Evolutionary conservation across 306 rosid species (phyloP), one percentile per base, ranked within the genome.

Genomic region (Cucurbita pepo): DNA sequence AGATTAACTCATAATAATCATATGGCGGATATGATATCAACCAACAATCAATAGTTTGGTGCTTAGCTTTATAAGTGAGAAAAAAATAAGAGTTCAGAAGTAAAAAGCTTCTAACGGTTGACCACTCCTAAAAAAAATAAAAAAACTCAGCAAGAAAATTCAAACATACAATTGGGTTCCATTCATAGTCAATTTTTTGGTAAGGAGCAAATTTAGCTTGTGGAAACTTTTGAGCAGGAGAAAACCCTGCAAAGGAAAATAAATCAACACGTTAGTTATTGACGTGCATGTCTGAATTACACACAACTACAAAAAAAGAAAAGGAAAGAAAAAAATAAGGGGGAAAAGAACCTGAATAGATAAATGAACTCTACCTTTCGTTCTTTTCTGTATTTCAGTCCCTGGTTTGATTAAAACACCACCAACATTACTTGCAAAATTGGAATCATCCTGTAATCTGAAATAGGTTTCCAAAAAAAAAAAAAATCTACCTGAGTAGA

Each of bases 181-280:
- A 92, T 66, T 88, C 84, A 51, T 90, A 83, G 86, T 84, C 78
- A 74, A 66, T 77, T 75, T 79, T 82, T 71, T 65, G 74, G 79
- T 92, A 90, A 75, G 93, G 89, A 77, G 96, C 79, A 71, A 87
- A 92, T 76, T 84, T 83, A 74, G 83, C 88, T 82, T 81, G 98
- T 13, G 98, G 98, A 82, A 90, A 92, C 88, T 85, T 92, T 30
- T 52, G 77, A 62, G 88, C 91, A 0, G 96, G 98, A 83, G 96
- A 92, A 77, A 90, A 90, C 71, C 91, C 98, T 92, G 83, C 81
- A 79, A 19, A 12, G 43, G 69, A 78, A 73, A 64, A 71, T 76
- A 73, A 69, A 71, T 76, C 4, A 63, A 54, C 79, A 81, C 6
- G 53, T 66, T 64, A 82, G 82, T 75, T 77, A 61, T 75, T 56